Percentiles rank a stretch among this genome's conserved stretches.
Conservation (phyloP, 306 rosid species). For the Abrus pulchellus region DNA sequence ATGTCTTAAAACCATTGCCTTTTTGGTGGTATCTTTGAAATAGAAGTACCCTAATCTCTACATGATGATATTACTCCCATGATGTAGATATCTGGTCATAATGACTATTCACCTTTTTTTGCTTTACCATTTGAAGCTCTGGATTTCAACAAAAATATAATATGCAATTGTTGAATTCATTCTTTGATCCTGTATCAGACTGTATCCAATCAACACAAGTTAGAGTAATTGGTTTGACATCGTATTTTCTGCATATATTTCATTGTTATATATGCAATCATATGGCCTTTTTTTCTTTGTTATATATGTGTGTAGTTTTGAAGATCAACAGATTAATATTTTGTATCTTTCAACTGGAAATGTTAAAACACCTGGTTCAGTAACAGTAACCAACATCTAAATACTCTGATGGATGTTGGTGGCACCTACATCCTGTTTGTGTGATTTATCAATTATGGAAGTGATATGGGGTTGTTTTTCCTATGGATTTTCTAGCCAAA, state of each 20-base stretch:
- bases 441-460: background rate
- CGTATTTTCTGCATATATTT: background rate
- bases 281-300: conserved; percentile 13
- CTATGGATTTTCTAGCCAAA: conserved; percentile 13
- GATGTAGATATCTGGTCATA: background rate
- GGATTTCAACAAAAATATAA: background rate
- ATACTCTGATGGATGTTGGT: background rate
- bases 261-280: background rate
- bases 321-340: background rate
- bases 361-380: conserved; percentile 10
- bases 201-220: background rate
- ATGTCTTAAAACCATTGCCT: background rate
- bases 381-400: background rate
- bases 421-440: background rate
- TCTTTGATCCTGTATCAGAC: conserved; percentile 14
- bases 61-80: background rate
- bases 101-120: background rate
- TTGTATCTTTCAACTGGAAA: conserved; percentile 1
- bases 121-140: background rate
- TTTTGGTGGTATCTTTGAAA: conserved; percentile 3
- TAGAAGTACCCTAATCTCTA: background rate
- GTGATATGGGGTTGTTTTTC: conserved; percentile 11
- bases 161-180: conserved; percentile 11
- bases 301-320: conserved; percentile 21
- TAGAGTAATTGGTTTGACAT: conserved; percentile 16